Conservation (phyloP, 2,329 filamentous ascomycete species). For the Cordyceps javanica region DNA sequence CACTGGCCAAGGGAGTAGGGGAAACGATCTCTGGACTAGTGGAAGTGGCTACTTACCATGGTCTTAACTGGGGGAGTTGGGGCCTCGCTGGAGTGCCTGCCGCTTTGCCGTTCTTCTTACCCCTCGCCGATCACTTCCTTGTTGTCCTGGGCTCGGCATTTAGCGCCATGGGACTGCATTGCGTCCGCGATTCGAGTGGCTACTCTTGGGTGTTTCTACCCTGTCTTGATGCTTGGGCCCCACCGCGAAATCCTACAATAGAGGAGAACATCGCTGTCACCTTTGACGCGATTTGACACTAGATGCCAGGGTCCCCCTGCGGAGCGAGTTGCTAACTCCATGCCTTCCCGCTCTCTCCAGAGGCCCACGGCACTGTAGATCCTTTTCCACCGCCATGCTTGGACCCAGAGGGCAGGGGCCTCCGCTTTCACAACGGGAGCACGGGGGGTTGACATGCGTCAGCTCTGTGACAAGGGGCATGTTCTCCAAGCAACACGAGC, state of each 20-base stretch:
- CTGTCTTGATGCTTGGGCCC: no score
- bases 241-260: no score
- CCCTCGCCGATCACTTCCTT: neutral
- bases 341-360: no score
- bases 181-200: neutral
- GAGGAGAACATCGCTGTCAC: no score
- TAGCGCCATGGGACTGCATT: neutral
- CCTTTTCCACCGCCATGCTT: neutral
- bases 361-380: neutral
- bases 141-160: neutral
- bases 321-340: no score
- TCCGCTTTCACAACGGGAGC: no score
- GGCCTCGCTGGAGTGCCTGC: neutral
- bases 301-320: no score
- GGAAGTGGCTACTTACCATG: neutral
- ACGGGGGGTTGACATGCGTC: neutral
- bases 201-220: no score
- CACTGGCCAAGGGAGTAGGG: neutral
- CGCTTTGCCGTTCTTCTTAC: constrained; percentile 3
- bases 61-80: neutral
- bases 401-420: neutral
- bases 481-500: no score
- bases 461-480: neutral
- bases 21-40: neutral
- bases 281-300: no score